phyloP scores from a whole-genome alignment of 2,329 filamentous ascomycete species.

The Cladorrhinum sp. region DNA sequence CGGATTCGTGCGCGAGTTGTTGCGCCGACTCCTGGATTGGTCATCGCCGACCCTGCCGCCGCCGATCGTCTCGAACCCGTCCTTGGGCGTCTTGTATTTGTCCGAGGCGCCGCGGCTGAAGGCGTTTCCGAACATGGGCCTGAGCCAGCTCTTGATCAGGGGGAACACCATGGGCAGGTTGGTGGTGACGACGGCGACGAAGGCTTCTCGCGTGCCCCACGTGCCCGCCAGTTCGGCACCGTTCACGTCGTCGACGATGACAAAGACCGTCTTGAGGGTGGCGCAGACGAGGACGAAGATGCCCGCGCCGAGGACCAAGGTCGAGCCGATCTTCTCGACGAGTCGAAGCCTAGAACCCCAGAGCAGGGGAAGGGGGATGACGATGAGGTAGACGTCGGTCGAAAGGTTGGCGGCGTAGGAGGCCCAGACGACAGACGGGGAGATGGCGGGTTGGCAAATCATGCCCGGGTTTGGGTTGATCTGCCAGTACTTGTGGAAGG shows the following conservation, averaged over 20 bases:
- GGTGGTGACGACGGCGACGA: slow-evolving; percentile 37
- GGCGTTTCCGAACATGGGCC: slow-evolving; percentile 35
- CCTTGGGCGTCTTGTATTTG: slow-evolving; percentile 36
- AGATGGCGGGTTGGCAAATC: slow-evolving; percentile 46
- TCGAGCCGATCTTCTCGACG: slow-evolving; percentile 35
- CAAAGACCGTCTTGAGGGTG: slow-evolving; percentile 35
- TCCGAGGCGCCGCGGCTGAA: slow-evolving; percentile 34
- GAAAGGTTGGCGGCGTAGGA: slow-evolving; percentile 48
- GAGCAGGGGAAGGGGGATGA: slow-evolving; percentile 49
- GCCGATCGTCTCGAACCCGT: slow-evolving; percentile 38
- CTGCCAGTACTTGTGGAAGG: slow-evolving; percentile 51
- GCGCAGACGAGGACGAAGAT: slow-evolving; percentile 37
- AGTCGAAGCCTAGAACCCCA: slow-evolving; percentile 33
- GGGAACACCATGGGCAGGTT: slow-evolving; percentile 41
- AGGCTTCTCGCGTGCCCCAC: slow-evolving; percentile 37
- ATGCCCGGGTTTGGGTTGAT: slow-evolving; percentile 53
- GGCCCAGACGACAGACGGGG: slow-evolving; percentile 45
- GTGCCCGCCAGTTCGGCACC: slow-evolving; percentile 34
- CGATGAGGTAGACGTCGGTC: slow-evolving; percentile 54
- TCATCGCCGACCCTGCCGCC: not conserved
- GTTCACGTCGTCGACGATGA: slow-evolving; percentile 30
- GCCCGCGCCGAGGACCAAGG: slow-evolving; percentile 34
- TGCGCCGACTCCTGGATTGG: not conserved
- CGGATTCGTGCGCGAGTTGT: slow-evolving; percentile 4
- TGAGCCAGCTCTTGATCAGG: slow-evolving; percentile 38